phyloP scores from a whole-genome alignment of 805 yeast genomes.

The Sungouiozyma ichnusensis region DNA sequence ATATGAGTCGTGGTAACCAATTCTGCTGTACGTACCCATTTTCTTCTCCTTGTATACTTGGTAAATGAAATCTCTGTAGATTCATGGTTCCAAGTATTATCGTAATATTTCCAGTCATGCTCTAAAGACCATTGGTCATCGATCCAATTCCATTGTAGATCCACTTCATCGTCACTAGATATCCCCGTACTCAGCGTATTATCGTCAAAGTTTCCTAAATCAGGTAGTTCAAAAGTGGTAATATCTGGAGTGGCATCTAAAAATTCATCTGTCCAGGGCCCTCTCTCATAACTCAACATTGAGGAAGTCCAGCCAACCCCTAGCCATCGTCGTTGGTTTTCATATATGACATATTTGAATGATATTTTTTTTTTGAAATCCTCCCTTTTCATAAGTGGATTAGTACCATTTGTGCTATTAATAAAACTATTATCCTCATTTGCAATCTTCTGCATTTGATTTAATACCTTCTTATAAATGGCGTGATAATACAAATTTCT shows the following conservation, averaged over 20 bases:
- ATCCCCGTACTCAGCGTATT: constrained; percentile 55
- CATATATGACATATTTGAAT: constrained; percentile 86
- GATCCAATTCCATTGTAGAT: constrained; percentile 88
- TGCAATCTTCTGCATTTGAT: constrained; percentile 26
- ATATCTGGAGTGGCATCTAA: constrained; percentile 74
- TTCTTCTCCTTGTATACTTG: constrained; percentile 84
- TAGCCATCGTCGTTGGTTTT: constrained; percentile 93
- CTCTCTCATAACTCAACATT: constrained; percentile 81
- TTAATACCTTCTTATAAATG: constrained; percentile 33
- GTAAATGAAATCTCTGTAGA: constrained; percentile 78
- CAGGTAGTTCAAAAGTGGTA: constrained; percentile 73
- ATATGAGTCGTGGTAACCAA: constrained; percentile 33
- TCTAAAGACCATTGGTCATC: constrained; percentile 56
- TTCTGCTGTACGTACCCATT: constrained; percentile 95
- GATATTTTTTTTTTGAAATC: constrained; percentile 22
- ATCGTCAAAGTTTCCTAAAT: constrained; percentile 51
- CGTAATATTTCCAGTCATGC: constrained; percentile 51
- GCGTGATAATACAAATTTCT: constrained; percentile 34
- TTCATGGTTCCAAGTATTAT: constrained; percentile 91
- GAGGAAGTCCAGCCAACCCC: constrained; percentile 98
- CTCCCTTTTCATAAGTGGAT: not conserved
- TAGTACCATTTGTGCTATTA: constrained; percentile 10
- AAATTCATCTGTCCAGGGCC: constrained; percentile 96
- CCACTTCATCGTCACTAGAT: constrained; percentile 52
- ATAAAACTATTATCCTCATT: not conserved